Evolutionary conservation across 805 yeast species (phyloP), one percentile per base, ranked within the genome.

Genomic region (Ogataea philodendri): DNA sequence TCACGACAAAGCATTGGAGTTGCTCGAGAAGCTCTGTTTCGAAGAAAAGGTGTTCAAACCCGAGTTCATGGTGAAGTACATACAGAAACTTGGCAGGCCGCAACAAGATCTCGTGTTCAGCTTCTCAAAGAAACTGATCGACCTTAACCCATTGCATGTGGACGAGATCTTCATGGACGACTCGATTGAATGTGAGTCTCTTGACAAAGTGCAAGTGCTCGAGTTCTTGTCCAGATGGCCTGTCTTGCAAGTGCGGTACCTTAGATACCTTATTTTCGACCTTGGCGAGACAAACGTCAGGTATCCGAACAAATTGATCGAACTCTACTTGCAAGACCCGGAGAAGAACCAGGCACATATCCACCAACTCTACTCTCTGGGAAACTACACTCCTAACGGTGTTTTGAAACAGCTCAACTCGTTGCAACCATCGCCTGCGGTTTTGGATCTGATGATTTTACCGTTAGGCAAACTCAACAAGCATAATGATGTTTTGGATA

Each of bases 1-100:
- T 30, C 95, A 87, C 57, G 62, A 65, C 6, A 76, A 79, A 33
- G 94, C 96, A 0, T 62, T 93, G 26, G 61, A 68, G 4, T 67
- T 84, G 52, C 62, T 90, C 13, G 60, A 64, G n/a, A 57, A 55
- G 9, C 39, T 72, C 16, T 47, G 53, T 18, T 43, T 50, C 24
- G 40, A 40, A 11, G 39, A 36, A 5, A 50, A 59, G 21, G 42
- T 35, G 39, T 70, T 23, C 46, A 52, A 35, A 66, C 72, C 15
- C 66, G 78, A 55, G 11, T 60, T 72, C 24, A 70, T 75, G 27
- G 63, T 81, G 8, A 70, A 67, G 34, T 84, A 84, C 50, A 54
- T 84, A 22, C 78, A 75, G 41, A 74, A 72, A 36, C 59, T 86
- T 21, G 63, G 67, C 3, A 62, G 70, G 39, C 64, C 67, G 1